phyloP scores from a whole-genome alignment of 164 flowering plant species.

The Chimonanthus salicifolius region DNA sequence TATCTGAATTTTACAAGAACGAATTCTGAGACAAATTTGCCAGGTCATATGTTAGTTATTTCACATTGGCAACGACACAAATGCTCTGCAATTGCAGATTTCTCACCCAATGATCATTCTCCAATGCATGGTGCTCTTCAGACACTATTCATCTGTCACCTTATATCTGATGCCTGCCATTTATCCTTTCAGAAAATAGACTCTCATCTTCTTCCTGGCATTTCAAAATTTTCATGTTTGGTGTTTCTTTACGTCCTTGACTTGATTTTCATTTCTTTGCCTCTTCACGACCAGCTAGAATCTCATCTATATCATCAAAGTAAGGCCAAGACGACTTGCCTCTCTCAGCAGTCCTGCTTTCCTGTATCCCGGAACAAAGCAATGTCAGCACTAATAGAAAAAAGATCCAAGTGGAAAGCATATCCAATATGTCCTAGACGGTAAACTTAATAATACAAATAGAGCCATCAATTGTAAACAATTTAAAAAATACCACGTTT shows the following conservation, averaged over 20 bases:
- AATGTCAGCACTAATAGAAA: too few species aligned
- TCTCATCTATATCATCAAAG: conserved; percentile 53
- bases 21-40: not conserved
- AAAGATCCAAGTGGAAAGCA: too few species aligned
- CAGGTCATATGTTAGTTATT: not conserved
- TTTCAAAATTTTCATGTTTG: not conserved
- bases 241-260: not conserved
- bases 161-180: not conserved
- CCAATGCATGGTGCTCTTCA: not conserved
- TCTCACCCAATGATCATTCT: not conserved
- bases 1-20: too few species aligned
- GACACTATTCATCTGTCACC: not conserved
- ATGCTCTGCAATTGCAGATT: not conserved
- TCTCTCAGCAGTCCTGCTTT: conserved; percentile 39
- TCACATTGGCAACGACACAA: not conserved
- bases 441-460: too few species aligned
- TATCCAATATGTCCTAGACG: too few species aligned
- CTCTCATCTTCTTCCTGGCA: not conserved
- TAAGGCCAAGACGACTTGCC: conserved; percentile 67
- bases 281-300: conserved; percentile 33
- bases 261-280: conserved; percentile 29
- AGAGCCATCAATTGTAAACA: too few species aligned
- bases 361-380: conserved; percentile 35
- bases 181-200: not conserved
- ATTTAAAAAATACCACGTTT: too few species aligned